Evolutionary conservation across 1,139 yeast genomes (phyloP).

Genomic region (Candida sanyaensis): DNA sequence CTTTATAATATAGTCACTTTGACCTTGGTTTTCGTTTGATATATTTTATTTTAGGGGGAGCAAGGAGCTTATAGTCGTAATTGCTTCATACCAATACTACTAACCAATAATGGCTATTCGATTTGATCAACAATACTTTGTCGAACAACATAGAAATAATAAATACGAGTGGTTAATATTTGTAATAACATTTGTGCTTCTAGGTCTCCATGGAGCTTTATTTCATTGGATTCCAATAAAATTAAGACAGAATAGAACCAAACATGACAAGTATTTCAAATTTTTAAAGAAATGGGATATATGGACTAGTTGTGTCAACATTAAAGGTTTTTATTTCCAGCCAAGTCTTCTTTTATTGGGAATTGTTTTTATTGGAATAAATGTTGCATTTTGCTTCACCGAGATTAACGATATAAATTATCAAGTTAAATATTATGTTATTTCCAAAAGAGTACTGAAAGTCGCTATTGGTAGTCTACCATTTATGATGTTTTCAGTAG

Average conservation of each 20-base stretch:
- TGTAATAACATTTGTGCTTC: slow-evolving; percentile 24
- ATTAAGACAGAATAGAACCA: slow-evolving; percentile 15
- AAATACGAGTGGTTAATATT: slow-evolving; percentile 39
- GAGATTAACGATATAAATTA: slow-evolving; percentile 42
- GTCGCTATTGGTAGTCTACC: slow-evolving; percentile 46
- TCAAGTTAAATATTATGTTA: slow-evolving; percentile 36
- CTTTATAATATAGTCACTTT: too few species aligned
- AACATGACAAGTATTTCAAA: slow-evolving; percentile 20
- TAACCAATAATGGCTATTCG: slow-evolving; percentile 14
- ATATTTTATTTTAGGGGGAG: too few species aligned
- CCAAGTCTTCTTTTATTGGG: slow-evolving; percentile 40
- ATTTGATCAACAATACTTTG: slow-evolving; percentile 29
- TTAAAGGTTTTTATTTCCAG: slow-evolving; percentile 30
- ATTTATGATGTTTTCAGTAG: slow-evolving; percentile 33
- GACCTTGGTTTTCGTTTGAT: too few species aligned
- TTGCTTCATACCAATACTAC: neutral
- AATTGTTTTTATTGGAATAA: slow-evolving; percentile 26
- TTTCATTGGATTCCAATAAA: slow-evolving; percentile 44
- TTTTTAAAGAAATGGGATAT: slow-evolving; percentile 29
- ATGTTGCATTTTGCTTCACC: slow-evolving; percentile 24
- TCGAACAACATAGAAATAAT: slow-evolving; percentile 35
- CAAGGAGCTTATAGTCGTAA: too few species aligned
- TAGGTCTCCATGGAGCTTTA: slow-evolving; percentile 40
- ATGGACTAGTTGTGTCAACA: slow-evolving; percentile 26
- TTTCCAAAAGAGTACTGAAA: slow-evolving; percentile 45